Percentiles rank a stretch among this genome's conserved stretches.
phyloP scores from a whole-genome alignment of 352 stramenopile species.

The Globisporangium mamillatum region DNA sequence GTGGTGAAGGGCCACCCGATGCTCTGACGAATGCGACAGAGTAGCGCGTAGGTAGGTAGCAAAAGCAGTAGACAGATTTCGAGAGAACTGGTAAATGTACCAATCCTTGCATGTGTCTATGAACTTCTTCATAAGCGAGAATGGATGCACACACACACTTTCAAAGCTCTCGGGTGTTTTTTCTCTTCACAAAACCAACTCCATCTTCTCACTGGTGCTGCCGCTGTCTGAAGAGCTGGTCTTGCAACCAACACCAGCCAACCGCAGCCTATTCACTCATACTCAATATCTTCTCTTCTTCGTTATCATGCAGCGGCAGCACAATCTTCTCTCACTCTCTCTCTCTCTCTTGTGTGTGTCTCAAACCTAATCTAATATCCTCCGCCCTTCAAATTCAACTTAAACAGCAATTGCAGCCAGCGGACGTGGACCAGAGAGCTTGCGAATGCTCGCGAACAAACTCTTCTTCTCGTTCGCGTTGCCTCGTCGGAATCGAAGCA shows the following conservation, averaged over 20 bases:
- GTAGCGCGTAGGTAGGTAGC: not conserved
- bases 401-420: slow-evolving; percentile 48
- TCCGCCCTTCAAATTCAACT: slow-evolving; percentile 3
- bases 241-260: not conserved
- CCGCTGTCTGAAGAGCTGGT: not conserved
- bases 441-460: slow-evolving; percentile 55
- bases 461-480: slow-evolving; percentile 76
- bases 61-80: not conserved
- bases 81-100: slow-evolving; percentile 5
- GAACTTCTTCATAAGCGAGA: not conserved
- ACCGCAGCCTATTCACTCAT: not conserved
- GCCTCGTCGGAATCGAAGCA: slow-evolving; percentile 77
- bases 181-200: not conserved
- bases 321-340: slow-evolving; percentile 1
- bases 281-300: not conserved
- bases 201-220: not conserved
- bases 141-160: not conserved
- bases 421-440: slow-evolving; percentile 26
- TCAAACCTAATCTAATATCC: slow-evolving; percentile 12
- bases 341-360: not conserved
- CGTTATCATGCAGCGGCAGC: not conserved
- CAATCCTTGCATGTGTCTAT: not conserved
- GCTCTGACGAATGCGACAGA: slow-evolving; percentile 33
- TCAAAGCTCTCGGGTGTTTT: not conserved
- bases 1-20: slow-evolving; percentile 74